Percentiles rank a stretch among this genome's conserved stretches.
Evolutionary conservation across 495 filamentous ascomycete species (phyloP).

Genomic region (Penicillium lividum): DNA sequence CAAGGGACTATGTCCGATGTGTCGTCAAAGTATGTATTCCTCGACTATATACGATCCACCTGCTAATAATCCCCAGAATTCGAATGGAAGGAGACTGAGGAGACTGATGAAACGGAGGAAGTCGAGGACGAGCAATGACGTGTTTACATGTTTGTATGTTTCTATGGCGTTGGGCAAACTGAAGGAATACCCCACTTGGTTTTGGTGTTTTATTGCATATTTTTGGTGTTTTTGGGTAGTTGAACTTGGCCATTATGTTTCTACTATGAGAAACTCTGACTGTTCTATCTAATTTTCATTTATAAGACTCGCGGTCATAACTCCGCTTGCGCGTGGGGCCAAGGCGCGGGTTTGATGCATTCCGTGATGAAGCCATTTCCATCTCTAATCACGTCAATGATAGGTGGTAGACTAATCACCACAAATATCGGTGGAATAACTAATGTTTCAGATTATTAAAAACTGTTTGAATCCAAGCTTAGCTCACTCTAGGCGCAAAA

Average conservation of each 20-base stretch:
- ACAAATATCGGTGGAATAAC: too few relatives aligned
- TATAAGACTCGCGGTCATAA: not conserved
- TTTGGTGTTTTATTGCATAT: not conserved
- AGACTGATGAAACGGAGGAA: conserved; percentile 10
- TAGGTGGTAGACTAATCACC: too few relatives aligned
- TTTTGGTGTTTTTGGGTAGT: not conserved
- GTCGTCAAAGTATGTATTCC: conserved; percentile 75
- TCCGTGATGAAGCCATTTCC: conserved; percentile 17
- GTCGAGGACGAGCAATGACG: conserved; percentile 20
- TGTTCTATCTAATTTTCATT: not conserved
- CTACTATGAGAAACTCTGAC: not conserved
- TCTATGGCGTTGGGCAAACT: conserved; percentile 2
- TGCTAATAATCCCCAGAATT: conserved; percentile 51
- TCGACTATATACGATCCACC: not conserved
- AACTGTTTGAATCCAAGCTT: too few relatives aligned
- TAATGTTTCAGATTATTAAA: too few relatives aligned
- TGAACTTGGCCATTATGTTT: too few relatives aligned
- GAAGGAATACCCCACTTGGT: conserved; percentile 19
- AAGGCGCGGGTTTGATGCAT: not conserved
- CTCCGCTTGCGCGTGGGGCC: not conserved
- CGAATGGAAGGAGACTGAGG: conserved; percentile 61
- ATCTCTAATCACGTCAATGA: conserved; percentile 6
- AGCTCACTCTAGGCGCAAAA: too few relatives aligned
- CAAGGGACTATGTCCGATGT: conserved; percentile 97
- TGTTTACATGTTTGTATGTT: conserved; percentile 9